Conservation (phyloP, 148 eudicot genomes). For the Pharnaceum exiguum region DNA sequence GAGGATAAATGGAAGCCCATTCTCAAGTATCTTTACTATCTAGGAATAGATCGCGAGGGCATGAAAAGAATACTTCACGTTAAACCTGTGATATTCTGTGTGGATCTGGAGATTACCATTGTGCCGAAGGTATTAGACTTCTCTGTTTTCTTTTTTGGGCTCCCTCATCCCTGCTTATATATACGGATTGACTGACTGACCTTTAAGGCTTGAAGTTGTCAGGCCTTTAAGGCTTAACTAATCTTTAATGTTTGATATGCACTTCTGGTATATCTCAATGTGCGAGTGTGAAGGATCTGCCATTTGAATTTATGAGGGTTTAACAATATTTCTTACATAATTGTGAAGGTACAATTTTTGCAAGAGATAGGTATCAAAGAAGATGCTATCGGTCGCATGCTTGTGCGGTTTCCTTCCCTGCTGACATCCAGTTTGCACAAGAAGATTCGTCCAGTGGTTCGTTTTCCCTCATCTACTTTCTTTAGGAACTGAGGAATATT, state of each 20-base stretch:
- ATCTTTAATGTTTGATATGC: neutral
- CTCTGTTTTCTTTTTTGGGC: neutral
- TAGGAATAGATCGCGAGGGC: constrained; percentile 75
- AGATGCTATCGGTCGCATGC: constrained; percentile 74
- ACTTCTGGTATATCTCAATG: too few relatives aligned
- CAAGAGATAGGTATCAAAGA: constrained; percentile 82
- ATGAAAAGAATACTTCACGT: constrained; percentile 75
- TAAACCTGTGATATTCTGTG: constrained; percentile 81
- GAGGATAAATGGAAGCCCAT: constrained; percentile 89
- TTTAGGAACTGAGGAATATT: too few relatives aligned
- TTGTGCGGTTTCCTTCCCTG: constrained; percentile 76
- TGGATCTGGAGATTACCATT: constrained; percentile 65
- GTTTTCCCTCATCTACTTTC: constrained; percentile 19
- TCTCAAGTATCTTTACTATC: constrained; percentile 85
- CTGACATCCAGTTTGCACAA: constrained; percentile 88
- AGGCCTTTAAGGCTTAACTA: too few relatives aligned
- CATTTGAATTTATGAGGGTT: neutral
- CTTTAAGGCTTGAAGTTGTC: too few relatives aligned
- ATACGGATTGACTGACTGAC: too few relatives aligned
- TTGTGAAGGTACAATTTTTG: constrained; percentile 71
- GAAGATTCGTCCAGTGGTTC: constrained; percentile 99
- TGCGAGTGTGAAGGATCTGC: too few relatives aligned
- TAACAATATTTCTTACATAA: neutral
- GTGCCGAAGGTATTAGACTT: constrained; percentile 63
- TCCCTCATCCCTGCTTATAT: too few relatives aligned